A percentile compares a stretch with the other conserved stretches of the same genome.
Conservation (phyloP, 1,139 yeast genomes). For the Kodamaea arcana region DNA sequence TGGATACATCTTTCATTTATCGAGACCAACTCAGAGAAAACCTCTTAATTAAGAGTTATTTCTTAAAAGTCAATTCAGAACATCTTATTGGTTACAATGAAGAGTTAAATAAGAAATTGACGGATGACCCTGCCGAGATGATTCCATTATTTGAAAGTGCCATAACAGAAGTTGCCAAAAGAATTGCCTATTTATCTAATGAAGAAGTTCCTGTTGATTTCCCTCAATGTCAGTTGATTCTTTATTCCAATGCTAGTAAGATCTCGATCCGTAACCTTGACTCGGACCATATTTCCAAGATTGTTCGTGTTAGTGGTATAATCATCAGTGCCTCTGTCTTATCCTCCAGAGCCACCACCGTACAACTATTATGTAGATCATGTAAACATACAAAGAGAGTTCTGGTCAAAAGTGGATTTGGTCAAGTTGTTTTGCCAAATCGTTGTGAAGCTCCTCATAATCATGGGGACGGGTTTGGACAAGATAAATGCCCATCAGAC, state of each 20-base stretch:
- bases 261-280: constrained; percentile 75
- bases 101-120: constrained; percentile 76
- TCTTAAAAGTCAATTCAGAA: constrained; percentile 72
- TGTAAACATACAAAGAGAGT: constrained; percentile 79
- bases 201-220: constrained; percentile 56
- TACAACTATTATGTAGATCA: constrained; percentile 81
- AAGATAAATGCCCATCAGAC: constrained; percentile 77
- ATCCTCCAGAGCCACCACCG: constrained; percentile 79
- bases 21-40: constrained; percentile 91
- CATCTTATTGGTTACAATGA: constrained; percentile 87
- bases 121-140: constrained; percentile 86
- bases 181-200: constrained; percentile 61
- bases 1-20: constrained; percentile 78
- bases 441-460: constrained; percentile 64
- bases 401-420: constrained; percentile 69
- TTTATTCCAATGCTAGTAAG: constrained; percentile 69
- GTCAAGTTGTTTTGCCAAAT: constrained; percentile 74
- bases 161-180: constrained; percentile 83
- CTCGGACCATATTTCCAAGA: constrained; percentile 83
- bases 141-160: constrained; percentile 88
- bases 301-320: constrained; percentile 90
- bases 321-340: constrained; percentile 88
- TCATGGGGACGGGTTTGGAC: constrained; percentile 41
- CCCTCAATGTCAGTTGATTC: constrained; percentile 79
- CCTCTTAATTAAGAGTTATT: constrained; percentile 70